A percentile compares a stretch with the other conserved stretches of the same genome.
Evolutionary conservation across 2,329 filamentous ascomycete genomes (phyloP).

Genomic region (Fusarium armeniacum): DNA sequence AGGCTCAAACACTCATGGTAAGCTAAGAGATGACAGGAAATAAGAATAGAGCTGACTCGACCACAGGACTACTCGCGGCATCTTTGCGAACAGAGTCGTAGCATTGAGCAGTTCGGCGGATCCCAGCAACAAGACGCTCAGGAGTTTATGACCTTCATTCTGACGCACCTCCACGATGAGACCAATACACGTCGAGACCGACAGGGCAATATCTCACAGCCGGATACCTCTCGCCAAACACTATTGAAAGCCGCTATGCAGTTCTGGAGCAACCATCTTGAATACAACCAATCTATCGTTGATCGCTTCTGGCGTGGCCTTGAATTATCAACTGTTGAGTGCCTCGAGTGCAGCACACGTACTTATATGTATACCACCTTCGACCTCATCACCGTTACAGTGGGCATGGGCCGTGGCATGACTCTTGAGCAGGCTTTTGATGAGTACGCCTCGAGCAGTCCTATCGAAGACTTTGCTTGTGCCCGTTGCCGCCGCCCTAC

Average conservation of each 20-base stretch:
- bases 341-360: constrained; percentile 69
- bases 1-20: constrained; percentile 71
- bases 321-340: constrained; percentile 78
- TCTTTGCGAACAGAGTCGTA: constrained; percentile 52
- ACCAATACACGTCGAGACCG: constrained; percentile 74
- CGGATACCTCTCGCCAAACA: constrained; percentile 53
- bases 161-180: constrained; percentile 87
- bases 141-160: constrained; percentile 87
- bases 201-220: constrained; percentile 51
- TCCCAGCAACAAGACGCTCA: constrained; percentile 89
- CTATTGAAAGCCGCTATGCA: constrained; percentile 72
- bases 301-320: constrained; percentile 85
- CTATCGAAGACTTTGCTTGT: constrained; percentile 78
- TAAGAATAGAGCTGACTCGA: constrained; percentile 41
- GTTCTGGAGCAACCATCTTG: constrained; percentile 80
- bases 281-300: constrained; percentile 80
- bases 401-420: constrained; percentile 52
- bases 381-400: constrained; percentile 68
- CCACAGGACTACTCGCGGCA: constrained; percentile 67
- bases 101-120: constrained; percentile 72
- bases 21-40: constrained; percentile 45
- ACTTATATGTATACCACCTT: constrained; percentile 61
- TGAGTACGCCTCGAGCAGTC: constrained; percentile 77
- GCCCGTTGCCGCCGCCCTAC: constrained; percentile 78
- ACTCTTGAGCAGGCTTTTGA: constrained; percentile 74